A percentile compares a stretch with the other conserved stretches of the same genome.
These are phyloP conservation scores for Globisporangium takayamanum DNA, from an alignment of 352 stramenopile genomes.

Conservation along the genomic window DNA sequence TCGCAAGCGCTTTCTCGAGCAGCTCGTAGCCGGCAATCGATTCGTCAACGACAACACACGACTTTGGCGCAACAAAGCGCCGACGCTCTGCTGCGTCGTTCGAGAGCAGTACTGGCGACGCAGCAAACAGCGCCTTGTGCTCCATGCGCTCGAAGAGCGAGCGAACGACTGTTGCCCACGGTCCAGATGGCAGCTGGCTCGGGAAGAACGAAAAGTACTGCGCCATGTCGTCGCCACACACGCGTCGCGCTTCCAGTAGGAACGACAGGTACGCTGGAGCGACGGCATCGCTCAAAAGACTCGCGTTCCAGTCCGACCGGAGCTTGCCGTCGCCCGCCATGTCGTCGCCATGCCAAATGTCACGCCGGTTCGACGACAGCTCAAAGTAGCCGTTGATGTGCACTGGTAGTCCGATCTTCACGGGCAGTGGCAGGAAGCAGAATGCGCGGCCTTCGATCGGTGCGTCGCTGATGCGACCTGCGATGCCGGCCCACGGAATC, in stretches of 20 bases:
- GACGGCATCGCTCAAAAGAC: constrained; percentile 61
- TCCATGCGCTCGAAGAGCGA: constrained; percentile 52
- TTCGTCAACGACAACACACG: constrained; percentile 42
- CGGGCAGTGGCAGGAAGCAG: constrained; percentile 91
- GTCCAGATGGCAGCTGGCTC: constrained; percentile 28
- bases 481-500: constrained; percentile 86
- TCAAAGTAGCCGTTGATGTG: constrained; percentile 94
- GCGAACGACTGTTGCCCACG: constrained; percentile 45
- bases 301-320: constrained; percentile 71
- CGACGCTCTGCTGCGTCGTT: not conserved
- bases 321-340: constrained; percentile 77
- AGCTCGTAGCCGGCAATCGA: constrained; percentile 32
- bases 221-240: constrained; percentile 29
- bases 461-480: constrained; percentile 49
- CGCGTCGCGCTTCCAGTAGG: constrained; percentile 38
- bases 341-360: constrained; percentile 82
- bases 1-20: constrained; percentile 29
- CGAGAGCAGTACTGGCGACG: constrained; percentile 16
- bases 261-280: constrained; percentile 70
- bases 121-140: constrained; percentile 37
- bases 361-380: constrained; percentile 81
- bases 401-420: constrained; percentile 81
- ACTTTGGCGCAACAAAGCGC: constrained; percentile 23
- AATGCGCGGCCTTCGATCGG: constrained; percentile 70
- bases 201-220: constrained; percentile 55